These are phyloP conservation scores for Periconia sp. DNA, from an alignment of 2,329 filamentous ascomycete genomes.

Conservation along the genomic window DNA sequence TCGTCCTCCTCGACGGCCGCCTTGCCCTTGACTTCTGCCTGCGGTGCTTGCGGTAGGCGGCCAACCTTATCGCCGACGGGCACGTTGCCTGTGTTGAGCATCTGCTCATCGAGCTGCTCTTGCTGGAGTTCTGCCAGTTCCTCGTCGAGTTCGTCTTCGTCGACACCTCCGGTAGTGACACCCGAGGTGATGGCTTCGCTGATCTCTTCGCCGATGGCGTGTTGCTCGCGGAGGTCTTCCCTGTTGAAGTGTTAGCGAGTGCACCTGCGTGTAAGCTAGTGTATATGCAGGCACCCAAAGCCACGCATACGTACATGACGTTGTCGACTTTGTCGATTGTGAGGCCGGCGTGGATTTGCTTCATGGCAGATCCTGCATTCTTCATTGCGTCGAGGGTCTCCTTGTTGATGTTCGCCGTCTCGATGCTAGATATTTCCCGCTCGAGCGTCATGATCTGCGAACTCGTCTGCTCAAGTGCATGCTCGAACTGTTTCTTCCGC, in stretches of 20 bases:
- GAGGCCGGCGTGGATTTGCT: constrained; percentile 86
- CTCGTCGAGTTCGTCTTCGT: constrained; percentile 85
- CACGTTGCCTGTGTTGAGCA: constrained; percentile 86
- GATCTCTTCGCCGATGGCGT: constrained; percentile 92
- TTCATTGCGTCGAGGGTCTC: constrained; percentile 95
- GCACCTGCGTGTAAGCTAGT: too few relatives aligned
- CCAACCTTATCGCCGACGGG: constrained; percentile 81
- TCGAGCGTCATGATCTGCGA: constrained; percentile 92
- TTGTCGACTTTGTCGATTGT: constrained; percentile 94
- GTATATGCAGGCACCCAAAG: neutral
- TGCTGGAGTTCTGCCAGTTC: constrained; percentile 89
- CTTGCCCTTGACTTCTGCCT: constrained; percentile 60
- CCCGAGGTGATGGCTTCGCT: constrained; percentile 78
- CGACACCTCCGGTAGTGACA: constrained; percentile 72
- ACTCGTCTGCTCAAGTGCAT: constrained; percentile 87
- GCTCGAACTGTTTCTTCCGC: constrained; percentile 94
- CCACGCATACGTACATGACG: constrained; percentile 92
- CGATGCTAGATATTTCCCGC: constrained; percentile 94
- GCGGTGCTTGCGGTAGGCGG: constrained; percentile 75
- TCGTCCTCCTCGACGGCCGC: constrained; percentile 71
- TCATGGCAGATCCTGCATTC: constrained; percentile 88
- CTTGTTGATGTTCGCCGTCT: constrained; percentile 98
- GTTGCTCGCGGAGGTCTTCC: constrained; percentile 90
- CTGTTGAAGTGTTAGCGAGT: constrained; percentile 55
- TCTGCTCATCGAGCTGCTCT: constrained; percentile 89